A percentile compares a stretch with the other conserved stretches of the same genome.
These are phyloP conservation scores for Fistulinella prunicolor DNA, from an alignment of 768 basidiomycete genomes.

Conservation along the genomic window DNA sequence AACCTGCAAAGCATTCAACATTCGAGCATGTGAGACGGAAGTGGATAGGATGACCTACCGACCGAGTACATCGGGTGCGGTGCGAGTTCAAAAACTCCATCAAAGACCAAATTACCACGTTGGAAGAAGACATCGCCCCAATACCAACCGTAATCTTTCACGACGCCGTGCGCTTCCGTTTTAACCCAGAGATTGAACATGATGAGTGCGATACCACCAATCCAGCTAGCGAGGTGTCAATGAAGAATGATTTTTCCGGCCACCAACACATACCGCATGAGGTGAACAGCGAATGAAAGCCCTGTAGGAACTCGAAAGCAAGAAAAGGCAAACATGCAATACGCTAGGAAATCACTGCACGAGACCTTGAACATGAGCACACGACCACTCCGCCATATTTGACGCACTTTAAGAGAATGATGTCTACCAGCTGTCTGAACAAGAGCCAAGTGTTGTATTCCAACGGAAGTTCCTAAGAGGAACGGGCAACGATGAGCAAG, in stretches of 20 bases:
- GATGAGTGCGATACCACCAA: slow-evolving; percentile 80
- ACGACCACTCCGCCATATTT: neutral
- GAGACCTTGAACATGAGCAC: slow-evolving; percentile 4
- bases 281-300: slow-evolving; percentile 68
- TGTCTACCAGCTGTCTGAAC: slow-evolving; percentile 93
- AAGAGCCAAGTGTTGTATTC: slow-evolving; percentile 98
- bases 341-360: slow-evolving; percentile 86
- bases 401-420: slow-evolving; percentile 91
- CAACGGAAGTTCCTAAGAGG: slow-evolving; percentile 71
- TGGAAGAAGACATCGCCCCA: slow-evolving; percentile 95
- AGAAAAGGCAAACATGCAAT: slow-evolving; percentile 92
- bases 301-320: slow-evolving; percentile 85
- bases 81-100: slow-evolving; percentile 94
- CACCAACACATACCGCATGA: slow-evolving; percentile 60
- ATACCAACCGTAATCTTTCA: slow-evolving; percentile 98
- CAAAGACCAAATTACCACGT: slow-evolving; percentile 90
- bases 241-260: neutral
- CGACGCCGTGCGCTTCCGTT: slow-evolving; percentile 93
- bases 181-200: slow-evolving; percentile 99
- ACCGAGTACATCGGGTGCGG: slow-evolving; percentile 97
- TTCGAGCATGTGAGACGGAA: neutral
- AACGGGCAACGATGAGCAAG: neutral
- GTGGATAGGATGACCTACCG: slow-evolving; percentile 34
- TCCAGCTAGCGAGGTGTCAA: slow-evolving; percentile 57
- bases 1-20: slow-evolving; percentile 47